Conservation (phyloP, 495 filamentous ascomycete genomes). For the Bacidia rubella region DNA sequence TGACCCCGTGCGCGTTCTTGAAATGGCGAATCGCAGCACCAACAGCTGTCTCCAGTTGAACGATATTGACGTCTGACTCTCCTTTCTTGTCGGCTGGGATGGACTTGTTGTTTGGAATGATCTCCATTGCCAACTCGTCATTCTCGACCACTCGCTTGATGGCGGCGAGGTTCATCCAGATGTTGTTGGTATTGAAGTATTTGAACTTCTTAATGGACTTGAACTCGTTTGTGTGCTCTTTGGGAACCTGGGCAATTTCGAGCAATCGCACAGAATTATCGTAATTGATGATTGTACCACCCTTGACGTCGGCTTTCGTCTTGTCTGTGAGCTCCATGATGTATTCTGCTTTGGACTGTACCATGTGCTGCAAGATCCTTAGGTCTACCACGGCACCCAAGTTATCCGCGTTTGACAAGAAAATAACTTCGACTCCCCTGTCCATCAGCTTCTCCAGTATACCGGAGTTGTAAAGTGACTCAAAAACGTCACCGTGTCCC, state of each 20-base stretch:
- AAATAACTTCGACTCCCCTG: slow-evolving; percentile 92
- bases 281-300: slow-evolving; percentile 99
- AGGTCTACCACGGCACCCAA: slow-evolving; percentile 94
- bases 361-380: slow-evolving; percentile 97
- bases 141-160: slow-evolving; percentile 98
- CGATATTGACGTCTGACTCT: slow-evolving; percentile 91
- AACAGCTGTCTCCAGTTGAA: slow-evolving; percentile 97
- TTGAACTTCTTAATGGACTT: slow-evolving; percentile 99
- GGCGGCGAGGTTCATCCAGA: slow-evolving; percentile 96
- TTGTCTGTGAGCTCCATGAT: slow-evolving; percentile 99
- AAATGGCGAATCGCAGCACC: slow-evolving; percentile 98
- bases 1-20: slow-evolving; percentile 96
- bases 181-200: slow-evolving; percentile 99
- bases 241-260: slow-evolving; percentile 99
- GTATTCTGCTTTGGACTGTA: slow-evolving; percentile 88
- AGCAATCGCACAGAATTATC: slow-evolving; percentile 91
- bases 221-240: slow-evolving; percentile 99
- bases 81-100: slow-evolving; percentile 99
- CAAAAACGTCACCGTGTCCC: slow-evolving; percentile 98
- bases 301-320: slow-evolving; percentile 99
- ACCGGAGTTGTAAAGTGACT: slow-evolving; percentile 98
- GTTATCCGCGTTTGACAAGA: slow-evolving; percentile 99
- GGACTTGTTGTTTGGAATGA: slow-evolving; percentile 98
- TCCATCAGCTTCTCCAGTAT: slow-evolving; percentile 91
- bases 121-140: slow-evolving; percentile 98